phyloP scores from a whole-genome alignment of 1,284 basidiomycete genomes.

The Phellopilus nigrolimitatus region DNA sequence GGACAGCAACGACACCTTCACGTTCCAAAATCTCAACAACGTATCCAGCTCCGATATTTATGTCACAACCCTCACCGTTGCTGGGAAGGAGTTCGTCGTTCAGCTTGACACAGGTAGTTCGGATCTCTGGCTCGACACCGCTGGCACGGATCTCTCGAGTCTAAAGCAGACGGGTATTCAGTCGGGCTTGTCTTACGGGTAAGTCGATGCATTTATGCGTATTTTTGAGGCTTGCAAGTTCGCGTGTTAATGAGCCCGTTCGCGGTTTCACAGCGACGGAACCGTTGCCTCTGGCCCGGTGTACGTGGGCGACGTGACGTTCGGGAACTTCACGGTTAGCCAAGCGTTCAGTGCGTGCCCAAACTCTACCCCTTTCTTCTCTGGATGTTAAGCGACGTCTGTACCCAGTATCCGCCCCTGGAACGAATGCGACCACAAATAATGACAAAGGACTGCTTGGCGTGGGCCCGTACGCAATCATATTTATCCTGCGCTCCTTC shows the following conservation, averaged over 20 bases:
- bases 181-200: conserved; percentile 18
- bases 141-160: neutral
- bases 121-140: conserved; percentile 19
- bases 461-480: conserved; percentile 14
- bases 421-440: conserved; percentile 20
- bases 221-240: no score
- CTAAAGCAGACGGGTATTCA: conserved; percentile 11
- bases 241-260: neutral
- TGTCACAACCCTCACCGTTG: conserved; percentile 11
- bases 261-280: conserved; percentile 10
- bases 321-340: conserved; percentile 17
- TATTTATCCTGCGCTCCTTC: neutral
- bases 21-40: conserved; percentile 15
- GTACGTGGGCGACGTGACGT: conserved; percentile 14
- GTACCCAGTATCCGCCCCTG: conserved; percentile 18
- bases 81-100: conserved; percentile 13
- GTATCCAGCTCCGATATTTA: conserved; percentile 16
- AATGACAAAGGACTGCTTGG: conserved; percentile 19
- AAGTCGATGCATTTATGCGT: neutral
- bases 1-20: conserved; percentile 14
- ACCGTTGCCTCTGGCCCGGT: conserved; percentile 16
- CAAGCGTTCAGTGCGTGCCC: conserved; percentile 19
- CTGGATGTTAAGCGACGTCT: neutral
- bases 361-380: neutral
- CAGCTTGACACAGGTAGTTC: conserved; percentile 21